phyloP scores from a whole-genome alignment of 495 filamentous ascomycete species.

The Terfezia claveryi region DNA sequence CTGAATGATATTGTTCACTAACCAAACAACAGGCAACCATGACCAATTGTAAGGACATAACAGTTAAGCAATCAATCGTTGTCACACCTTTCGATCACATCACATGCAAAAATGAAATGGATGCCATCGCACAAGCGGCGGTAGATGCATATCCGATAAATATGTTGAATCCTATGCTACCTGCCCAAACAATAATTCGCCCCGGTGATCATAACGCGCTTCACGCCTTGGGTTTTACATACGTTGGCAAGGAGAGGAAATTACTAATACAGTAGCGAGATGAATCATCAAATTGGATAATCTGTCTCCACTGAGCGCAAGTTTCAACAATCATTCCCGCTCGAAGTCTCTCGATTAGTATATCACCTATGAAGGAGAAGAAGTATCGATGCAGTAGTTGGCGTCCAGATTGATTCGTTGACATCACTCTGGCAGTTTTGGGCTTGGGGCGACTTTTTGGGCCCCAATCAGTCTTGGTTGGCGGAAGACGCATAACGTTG shows the following conservation, averaged over 20 bases:
- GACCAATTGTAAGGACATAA: constrained; percentile 74
- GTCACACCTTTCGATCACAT: constrained; percentile 91
- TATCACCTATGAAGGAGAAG: no score
- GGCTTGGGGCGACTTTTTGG: no score
- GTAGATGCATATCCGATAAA: constrained; percentile 75
- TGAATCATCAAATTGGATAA: not conserved
- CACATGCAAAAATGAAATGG: constrained; percentile 94
- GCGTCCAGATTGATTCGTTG: no score
- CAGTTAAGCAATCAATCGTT: constrained; percentile 78
- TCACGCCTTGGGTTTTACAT: constrained; percentile 54
- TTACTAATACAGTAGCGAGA: constrained; percentile 61
- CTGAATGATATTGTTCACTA: not conserved
- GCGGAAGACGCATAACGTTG: no score
- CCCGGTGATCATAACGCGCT: constrained; percentile 56
- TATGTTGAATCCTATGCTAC: constrained; percentile 71
- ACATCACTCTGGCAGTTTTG: no score
- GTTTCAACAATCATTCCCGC: no score
- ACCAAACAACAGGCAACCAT: constrained; percentile 47
- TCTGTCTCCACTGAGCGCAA: no score
- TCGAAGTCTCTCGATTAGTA: no score
- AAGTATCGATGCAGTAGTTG: no score
- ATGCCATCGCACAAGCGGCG: constrained; percentile 84
- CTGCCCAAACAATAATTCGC: constrained; percentile 57
- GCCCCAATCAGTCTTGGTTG: no score
- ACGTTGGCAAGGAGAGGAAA: constrained; percentile 70